These are phyloP conservation scores for Heliosperma pusillum DNA, from an alignment of 148 eudicot species.

Conservation along the genomic window DNA sequence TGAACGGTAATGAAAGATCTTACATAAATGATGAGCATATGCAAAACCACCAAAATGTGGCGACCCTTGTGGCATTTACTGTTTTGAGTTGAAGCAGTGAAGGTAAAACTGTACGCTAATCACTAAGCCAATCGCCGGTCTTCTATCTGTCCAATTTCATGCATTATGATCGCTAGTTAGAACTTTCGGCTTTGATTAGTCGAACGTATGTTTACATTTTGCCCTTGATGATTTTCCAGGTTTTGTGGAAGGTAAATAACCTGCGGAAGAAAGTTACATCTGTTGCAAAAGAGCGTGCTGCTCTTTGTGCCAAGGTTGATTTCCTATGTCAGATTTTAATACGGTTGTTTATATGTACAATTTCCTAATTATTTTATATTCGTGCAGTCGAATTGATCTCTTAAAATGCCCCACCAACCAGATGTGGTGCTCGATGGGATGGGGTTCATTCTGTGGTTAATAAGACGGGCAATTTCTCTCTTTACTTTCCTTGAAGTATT, in stretches of 20 bases:
- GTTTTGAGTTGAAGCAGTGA: background rate
- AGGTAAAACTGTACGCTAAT: background rate
- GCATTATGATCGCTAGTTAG: background rate
- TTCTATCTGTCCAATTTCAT: background rate
- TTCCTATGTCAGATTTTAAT: constrained; percentile 3
- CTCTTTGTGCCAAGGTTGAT: constrained; percentile 86
- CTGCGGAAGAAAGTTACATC: constrained; percentile 78
- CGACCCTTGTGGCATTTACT: background rate
- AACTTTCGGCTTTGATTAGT: constrained; percentile 3
- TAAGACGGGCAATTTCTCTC: background rate
- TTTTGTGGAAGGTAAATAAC: constrained; percentile 66
- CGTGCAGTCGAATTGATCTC: background rate
- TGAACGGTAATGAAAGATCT: too few relatives aligned
- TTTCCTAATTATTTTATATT: background rate
- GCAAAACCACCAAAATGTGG: background rate
- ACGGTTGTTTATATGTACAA: background rate
- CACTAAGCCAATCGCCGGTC: background rate
- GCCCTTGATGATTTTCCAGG: constrained; percentile 39
- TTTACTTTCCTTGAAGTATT: background rate
- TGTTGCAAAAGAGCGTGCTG: constrained; percentile 90
- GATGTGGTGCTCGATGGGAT: background rate
- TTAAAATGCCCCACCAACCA: background rate
- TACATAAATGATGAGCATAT: too few relatives aligned
- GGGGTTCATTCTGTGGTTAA: background rate
- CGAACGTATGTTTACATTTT: constrained; percentile 5